These are phyloP conservation scores for Cenococcum geophilum DNA, from an alignment of 495 filamentous ascomycete genomes.

Conservation along the genomic window DNA sequence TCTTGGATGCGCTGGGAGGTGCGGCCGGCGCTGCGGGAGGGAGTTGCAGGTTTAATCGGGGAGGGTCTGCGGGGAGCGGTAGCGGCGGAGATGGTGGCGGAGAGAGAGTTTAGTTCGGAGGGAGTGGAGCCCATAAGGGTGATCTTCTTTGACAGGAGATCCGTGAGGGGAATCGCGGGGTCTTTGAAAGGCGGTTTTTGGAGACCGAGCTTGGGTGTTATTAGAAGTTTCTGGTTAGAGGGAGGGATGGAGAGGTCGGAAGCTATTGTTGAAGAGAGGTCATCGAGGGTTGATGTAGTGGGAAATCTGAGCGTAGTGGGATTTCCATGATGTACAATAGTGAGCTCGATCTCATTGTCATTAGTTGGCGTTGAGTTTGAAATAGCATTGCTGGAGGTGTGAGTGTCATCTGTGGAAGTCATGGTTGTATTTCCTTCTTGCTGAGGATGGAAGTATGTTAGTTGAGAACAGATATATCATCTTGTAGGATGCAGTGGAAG, in stretches of 20 bases:
- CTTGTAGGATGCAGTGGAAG: neutral
- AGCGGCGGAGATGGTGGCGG: constrained; percentile 38
- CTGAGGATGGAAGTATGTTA: constrained; percentile 2
- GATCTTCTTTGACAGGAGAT: constrained; percentile 53
- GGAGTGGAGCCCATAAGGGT: constrained; percentile 56
- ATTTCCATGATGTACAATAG: constrained; percentile 53
- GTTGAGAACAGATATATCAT: constrained; percentile 16
- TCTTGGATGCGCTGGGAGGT: constrained; percentile 46
- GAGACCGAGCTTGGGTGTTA: constrained; percentile 60
- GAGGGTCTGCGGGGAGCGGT: constrained; percentile 40
- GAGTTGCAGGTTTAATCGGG: constrained; percentile 37
- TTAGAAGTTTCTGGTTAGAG: constrained; percentile 69
- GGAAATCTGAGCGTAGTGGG: constrained; percentile 43
- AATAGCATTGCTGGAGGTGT: neutral
- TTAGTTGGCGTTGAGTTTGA: constrained; percentile 6
- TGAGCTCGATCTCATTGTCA: constrained; percentile 34
- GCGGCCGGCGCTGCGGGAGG: constrained; percentile 34
- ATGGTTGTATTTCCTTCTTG: constrained; percentile 5
- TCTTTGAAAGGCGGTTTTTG: constrained; percentile 59
- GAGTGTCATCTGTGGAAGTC: constrained; percentile 4
- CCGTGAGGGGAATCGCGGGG: constrained; percentile 47
- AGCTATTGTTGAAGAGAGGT: constrained; percentile 55
- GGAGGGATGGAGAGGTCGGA: constrained; percentile 55
- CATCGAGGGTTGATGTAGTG: constrained; percentile 48
- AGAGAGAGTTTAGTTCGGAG: constrained; percentile 47